Conservation (phyloP, 164 flowering plant genomes). For the Berberis vulgaris region DNA sequence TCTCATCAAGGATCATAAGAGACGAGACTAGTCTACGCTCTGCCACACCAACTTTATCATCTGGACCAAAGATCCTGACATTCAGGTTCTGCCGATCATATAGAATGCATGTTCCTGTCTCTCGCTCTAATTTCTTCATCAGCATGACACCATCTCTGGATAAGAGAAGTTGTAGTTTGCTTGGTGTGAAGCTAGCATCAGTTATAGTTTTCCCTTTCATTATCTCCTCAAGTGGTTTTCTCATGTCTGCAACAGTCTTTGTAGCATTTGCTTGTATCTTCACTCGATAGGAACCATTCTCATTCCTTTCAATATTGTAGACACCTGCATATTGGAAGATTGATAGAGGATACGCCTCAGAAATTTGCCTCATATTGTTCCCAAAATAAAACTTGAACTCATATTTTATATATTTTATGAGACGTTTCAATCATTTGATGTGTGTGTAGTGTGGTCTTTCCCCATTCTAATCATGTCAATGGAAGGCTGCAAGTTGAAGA, state of each 20-base stretch:
- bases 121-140: constrained; percentile 46
- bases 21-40: constrained; percentile 44
- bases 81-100: constrained; percentile 45
- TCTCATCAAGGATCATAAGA: constrained; percentile 48
- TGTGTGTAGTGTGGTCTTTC: too few relatives aligned
- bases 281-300: constrained; percentile 67
- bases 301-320: constrained; percentile 38
- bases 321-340: constrained; percentile 40
- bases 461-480: too few relatives aligned
- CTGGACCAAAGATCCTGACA: constrained; percentile 62
- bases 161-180: constrained; percentile 49
- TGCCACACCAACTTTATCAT: constrained; percentile 31
- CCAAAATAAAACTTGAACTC: too few relatives aligned
- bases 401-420: too few relatives aligned
- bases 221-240: constrained; percentile 73
- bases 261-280: constrained; percentile 78
- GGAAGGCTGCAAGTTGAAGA: too few relatives aligned
- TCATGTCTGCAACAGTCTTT: constrained; percentile 66
- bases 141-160: constrained; percentile 55
- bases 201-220: constrained; percentile 60
- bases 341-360: too few relatives aligned
- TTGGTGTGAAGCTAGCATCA: constrained; percentile 47
- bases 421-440: too few relatives aligned
- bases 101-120: constrained; percentile 57
- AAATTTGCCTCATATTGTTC: too few relatives aligned